A percentile compares a stretch with the other conserved stretches of the same genome.
phyloP scores from a whole-genome alignment of 1,284 basidiomycete genomes.

The Apiotrichum sp. region DNA sequence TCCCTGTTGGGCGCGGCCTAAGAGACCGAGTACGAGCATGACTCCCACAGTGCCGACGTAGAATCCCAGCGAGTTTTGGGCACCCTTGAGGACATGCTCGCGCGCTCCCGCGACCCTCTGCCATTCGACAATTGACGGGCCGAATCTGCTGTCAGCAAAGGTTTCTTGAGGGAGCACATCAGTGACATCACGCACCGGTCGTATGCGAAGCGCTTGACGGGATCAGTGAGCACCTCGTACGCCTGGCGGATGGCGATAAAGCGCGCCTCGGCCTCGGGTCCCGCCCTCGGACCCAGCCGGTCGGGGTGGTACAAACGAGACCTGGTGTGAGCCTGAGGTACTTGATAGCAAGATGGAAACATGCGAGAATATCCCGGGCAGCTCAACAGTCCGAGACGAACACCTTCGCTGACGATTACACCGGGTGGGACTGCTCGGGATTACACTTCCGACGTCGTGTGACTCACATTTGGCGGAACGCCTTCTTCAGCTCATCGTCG shows the following conservation, averaged over 20 bases:
- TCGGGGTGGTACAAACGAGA: slow-evolving; percentile 74
- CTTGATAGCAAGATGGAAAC: background rate
- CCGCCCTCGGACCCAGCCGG: slow-evolving; percentile 56
- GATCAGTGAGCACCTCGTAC: slow-evolving; percentile 73
- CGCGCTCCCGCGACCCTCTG: slow-evolving; percentile 2
- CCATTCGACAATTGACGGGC: slow-evolving; percentile 6
- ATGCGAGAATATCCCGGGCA: background rate
- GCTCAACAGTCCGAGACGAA: too few relatives aligned
- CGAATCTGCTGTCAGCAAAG: slow-evolving; percentile 8
- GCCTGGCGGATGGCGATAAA: slow-evolving; percentile 71
- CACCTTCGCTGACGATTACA: too few relatives aligned
- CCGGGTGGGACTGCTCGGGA: too few relatives aligned
- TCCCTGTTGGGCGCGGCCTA: slow-evolving; percentile 57
- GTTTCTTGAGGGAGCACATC: background rate
- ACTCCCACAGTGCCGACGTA: slow-evolving; percentile 6
- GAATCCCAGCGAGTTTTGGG: background rate
- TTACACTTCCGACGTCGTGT: too few relatives aligned
- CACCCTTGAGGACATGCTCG: slow-evolving; percentile 7
- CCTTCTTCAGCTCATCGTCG: slow-evolving; percentile 60
- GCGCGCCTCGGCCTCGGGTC: slow-evolving; percentile 49
- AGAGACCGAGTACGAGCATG: slow-evolving; percentile 26
- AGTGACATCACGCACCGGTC: slow-evolving; percentile 55
- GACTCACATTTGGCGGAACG: slow-evolving; percentile 60
- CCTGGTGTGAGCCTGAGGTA: slow-evolving; percentile 10
- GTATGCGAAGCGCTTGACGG: slow-evolving; percentile 74